Evolutionary conservation across 331 rosid genomes (phyloP), one percentile per base, ranked within the genome.

Genomic region (Prunus yedoensis): DNA sequence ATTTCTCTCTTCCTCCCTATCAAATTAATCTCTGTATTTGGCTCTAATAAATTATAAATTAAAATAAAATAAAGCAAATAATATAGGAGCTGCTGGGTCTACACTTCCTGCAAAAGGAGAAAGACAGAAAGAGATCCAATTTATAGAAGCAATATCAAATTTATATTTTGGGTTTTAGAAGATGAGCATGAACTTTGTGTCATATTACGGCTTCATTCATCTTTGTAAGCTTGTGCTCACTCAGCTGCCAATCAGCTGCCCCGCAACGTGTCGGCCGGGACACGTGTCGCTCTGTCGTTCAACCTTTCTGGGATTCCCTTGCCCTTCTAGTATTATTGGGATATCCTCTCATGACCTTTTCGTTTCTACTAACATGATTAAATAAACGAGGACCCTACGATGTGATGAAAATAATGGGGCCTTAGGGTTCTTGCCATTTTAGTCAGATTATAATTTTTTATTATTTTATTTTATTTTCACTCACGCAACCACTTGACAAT

Each of bases 191-290:
- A 90, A 69, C 67, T n/a, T 46, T 5, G 18, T 45, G 0, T 10
- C 2, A 21, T 6, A 45, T 60, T 23, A 68, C 28, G 93, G 17
- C 93, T 9, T 70, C 1, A 20, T 90, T 81, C 89, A 12, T 68
- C n/a, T 60, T 12, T n/a, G 16, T 27, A 2, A n/a, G 52, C 8
- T 47, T 10, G 16, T 57, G 16, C 69, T 41, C n/a, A 16, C 28
- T 46, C 57, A 17, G 43, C 78, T 60, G 23, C 73, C 80, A 67
- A 80, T 82, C 63, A 52, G 56, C 52, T 10, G 35, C 28, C 13
- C 65, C 50, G 3, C 41, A 4, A 20, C 53, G 18, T 35, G 53
- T 56, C 62, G 66, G 65, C 2, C 0, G 58, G 43, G 20, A 62
- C 83, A 83, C 85, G 83, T 83, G 90, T 52, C 82, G 0, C 23